phyloP scores from a whole-genome alignment of 208 protist genomes.

The Endotrypanum monterogeii region DNA sequence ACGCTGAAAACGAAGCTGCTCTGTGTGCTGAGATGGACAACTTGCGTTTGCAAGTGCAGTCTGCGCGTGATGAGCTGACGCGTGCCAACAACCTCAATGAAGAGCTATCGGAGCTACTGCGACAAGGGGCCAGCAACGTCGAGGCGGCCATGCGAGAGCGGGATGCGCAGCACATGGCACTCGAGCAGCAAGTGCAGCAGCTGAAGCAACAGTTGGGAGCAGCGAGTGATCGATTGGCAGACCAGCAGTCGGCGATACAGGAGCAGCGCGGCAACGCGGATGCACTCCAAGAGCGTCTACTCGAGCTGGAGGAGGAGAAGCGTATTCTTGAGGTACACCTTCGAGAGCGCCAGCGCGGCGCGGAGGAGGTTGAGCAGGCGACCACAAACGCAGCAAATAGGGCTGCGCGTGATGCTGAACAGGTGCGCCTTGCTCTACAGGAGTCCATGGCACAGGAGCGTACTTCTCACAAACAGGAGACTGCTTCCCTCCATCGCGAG shows the following conservation, averaged over 20 bases:
- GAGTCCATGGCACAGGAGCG: conserved; percentile 28
- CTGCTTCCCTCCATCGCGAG: conserved; percentile 25
- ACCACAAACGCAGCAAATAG: conserved; percentile 29
- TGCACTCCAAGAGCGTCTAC: conserved; percentile 24
- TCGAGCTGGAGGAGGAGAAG: conserved; percentile 28
- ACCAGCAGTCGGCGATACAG: conserved; percentile 23
- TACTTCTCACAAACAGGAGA: conserved; percentile 28
- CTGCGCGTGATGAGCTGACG: conserved; percentile 22
- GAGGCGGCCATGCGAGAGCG: conserved; percentile 41
- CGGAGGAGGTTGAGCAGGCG: conserved; percentile 25
- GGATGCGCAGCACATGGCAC: conserved; percentile 19
- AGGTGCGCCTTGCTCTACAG: conserved; percentile 23
- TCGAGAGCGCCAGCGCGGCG: conserved; percentile 11
- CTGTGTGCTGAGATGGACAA: conserved; percentile 12
- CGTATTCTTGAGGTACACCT: conserved; percentile 18
- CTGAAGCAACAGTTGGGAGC: conserved; percentile 36
- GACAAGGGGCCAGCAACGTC: conserved; percentile 53
- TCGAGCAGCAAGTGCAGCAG: conserved; percentile 39
- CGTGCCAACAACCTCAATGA: conserved; percentile 35
- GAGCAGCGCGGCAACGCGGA: conserved; percentile 16
- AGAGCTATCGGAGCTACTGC: conserved; percentile 50
- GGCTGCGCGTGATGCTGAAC: conserved; percentile 32
- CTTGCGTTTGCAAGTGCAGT: conserved; percentile 23
- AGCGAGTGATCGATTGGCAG: conserved; percentile 25
- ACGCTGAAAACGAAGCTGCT: conserved; percentile 7